Conservation (phyloP, 2,329 filamentous ascomycete genomes). For the Ophiocordyceps robertsii region DNA sequence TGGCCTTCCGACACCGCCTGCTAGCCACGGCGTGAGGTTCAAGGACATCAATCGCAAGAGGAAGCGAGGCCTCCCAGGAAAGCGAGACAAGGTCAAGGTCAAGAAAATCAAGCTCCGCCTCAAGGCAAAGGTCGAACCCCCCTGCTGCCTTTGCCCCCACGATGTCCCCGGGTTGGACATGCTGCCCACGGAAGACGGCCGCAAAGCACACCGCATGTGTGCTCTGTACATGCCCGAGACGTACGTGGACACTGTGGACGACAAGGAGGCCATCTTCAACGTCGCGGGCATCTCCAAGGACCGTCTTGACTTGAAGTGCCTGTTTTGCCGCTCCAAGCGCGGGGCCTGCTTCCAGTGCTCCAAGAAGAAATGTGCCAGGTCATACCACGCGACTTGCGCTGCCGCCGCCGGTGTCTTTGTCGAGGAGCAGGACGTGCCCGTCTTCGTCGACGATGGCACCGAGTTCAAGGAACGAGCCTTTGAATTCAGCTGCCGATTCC, state of each 20-base stretch:
- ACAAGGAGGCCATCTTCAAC: slow-evolving; percentile 62
- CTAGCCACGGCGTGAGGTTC: slow-evolving; percentile 56
- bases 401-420: slow-evolving; percentile 84
- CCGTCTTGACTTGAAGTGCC: slow-evolving; percentile 81
- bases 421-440: slow-evolving; percentile 72
- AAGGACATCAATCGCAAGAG: slow-evolving; percentile 54
- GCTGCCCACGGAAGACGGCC: slow-evolving; percentile 76
- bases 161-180: slow-evolving; percentile 70
- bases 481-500: slow-evolving; percentile 89
- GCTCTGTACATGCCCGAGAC: slow-evolving; percentile 88
- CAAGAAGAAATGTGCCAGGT: slow-evolving; percentile 81
- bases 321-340: slow-evolving; percentile 85
- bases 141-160: slow-evolving; percentile 87
- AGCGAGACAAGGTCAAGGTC: slow-evolving; percentile 38
- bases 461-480: slow-evolving; percentile 89
- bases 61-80: slow-evolving; percentile 17
- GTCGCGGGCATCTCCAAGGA: slow-evolving; percentile 73
- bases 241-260: slow-evolving; percentile 61
- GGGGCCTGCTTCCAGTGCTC: slow-evolving; percentile 98
- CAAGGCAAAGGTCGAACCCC: slow-evolving; percentile 58
- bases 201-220: slow-evolving; percentile 78
- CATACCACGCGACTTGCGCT: slow-evolving; percentile 92
- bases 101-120: slow-evolving; percentile 74
- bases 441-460: slow-evolving; percentile 78
- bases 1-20: slow-evolving; percentile 66